These are phyloP conservation scores for Diospyros lotus DNA, from an alignment of 148 eudicot species.

Conservation along the genomic window DNA sequence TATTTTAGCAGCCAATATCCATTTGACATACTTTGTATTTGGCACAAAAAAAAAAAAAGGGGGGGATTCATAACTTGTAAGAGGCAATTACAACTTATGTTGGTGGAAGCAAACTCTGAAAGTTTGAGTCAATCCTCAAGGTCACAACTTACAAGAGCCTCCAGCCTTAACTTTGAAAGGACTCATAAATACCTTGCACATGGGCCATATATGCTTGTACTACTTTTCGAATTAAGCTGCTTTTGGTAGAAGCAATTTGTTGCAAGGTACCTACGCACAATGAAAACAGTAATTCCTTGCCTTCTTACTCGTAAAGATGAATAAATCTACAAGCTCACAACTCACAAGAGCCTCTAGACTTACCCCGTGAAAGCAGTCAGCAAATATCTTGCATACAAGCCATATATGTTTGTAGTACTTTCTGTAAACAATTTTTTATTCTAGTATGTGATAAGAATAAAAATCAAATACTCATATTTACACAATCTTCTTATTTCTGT, in stretches of 20 bases:
- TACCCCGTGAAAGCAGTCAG: background rate
- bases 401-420: background rate
- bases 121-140: background rate
- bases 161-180: background rate
- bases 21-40: background rate
- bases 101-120: background rate
- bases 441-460: no score
- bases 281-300: no score
- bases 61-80: no score
- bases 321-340: background rate
- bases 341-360: background rate
- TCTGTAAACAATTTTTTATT: no score
- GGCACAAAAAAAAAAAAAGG: no score
- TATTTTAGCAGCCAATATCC: background rate
- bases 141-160: conserved; percentile 3
- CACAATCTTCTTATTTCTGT: background rate
- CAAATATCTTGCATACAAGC: background rate
- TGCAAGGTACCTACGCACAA: no score
- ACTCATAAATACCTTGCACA: background rate
- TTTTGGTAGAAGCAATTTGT: no score
- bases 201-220: background rate
- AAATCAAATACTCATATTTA: background rate
- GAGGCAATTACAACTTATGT: background rate
- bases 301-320: no score
- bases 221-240: no score